Evolutionary conservation across 345 rosid genomes (phyloP), one percentile per base, ranked within the genome.

Genomic region (Populus ilicifolia): DNA sequence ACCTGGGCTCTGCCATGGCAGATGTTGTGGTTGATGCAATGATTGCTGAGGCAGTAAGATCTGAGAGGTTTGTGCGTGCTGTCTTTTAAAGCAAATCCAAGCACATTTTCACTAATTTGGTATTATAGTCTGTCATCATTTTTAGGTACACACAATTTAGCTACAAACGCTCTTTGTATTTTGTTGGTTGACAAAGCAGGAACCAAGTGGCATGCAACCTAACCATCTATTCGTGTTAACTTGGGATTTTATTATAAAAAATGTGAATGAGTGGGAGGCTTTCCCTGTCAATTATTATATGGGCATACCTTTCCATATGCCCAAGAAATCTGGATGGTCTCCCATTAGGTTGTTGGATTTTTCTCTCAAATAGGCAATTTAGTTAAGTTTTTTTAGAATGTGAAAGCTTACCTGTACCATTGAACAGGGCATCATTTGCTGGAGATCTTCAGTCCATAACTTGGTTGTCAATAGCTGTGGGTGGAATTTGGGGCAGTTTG

Each of bases 21-120:
- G 98, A 96, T 89, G 98, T 92, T 80, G 98, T 96, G 76, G 81
- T 93, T 16, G 99, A 93, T 83, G 99, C 97, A 63, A 96, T 96
- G 99, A 92, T 92, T 20, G 99, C 99, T 8, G 98, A 96, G 88
- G 96, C 99, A 18, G 93, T 90, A 73, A 86, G 93, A 83, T 79
- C 68, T 35, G 97, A 96, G 78, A 74, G 87, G 99, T 96, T 83
- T 39, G 86, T 33, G 36, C 18, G 18, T 63, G 48, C 23, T 41
- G 0, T 43, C 76, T 74, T 1, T 44, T 74, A 23, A 41, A 64
- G 65, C 4, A 43, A 43, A 2, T 43, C 46, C 0, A 43, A 43
- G 30, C 48, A 29, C 39, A 64, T 44, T 5, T 6, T 7, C 59
- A 6, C 9, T 52, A 67, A 38, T 67, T 18, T 8, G 17, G 44